Conservation (phyloP, 1,284 basidiomycete genomes). For the Ganoderma multipileum region DNA sequence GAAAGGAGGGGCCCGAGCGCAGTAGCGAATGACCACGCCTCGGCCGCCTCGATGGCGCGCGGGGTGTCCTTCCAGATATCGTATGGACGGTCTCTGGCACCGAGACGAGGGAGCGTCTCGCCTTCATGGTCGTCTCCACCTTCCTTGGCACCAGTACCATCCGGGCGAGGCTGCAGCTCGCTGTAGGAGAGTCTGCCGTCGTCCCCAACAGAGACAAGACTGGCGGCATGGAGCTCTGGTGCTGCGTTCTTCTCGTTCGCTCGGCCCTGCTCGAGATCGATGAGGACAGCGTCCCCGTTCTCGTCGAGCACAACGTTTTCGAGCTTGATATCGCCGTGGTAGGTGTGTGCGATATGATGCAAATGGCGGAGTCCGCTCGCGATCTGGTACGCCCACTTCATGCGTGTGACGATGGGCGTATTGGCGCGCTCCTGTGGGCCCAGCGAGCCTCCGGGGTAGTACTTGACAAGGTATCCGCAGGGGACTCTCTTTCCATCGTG, state of each 20-base stretch:
- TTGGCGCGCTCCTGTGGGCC: background rate
- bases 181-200: conserved; percentile 3
- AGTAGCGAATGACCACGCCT: conserved; percentile 12
- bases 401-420: background rate
- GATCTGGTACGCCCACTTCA: conserved; percentile 10
- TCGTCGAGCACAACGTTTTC: conserved; percentile 18
- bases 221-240: conserved; percentile 11
- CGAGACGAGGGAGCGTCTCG: background rate
- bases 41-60: conserved; percentile 13
- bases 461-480: background rate
- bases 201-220: background rate
- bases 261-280: conserved; percentile 19
- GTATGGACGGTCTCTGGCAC: conserved; percentile 6
- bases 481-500: background rate
- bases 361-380: conserved; percentile 5
- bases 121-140: background rate
- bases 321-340: conserved; percentile 19
- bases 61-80: conserved; percentile 6
- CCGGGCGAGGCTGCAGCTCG: no score
- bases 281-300: conserved; percentile 12
- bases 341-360: conserved; percentile 11
- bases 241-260: conserved; percentile 15
- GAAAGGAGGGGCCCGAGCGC: conserved; percentile 5
- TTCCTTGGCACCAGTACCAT: background rate
- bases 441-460: background rate